Percentiles rank a stretch among this genome's conserved stretches.
Evolutionary conservation across 768 basidiomycete genomes (phyloP).

Genomic region (Amanita polypyramis): DNA sequence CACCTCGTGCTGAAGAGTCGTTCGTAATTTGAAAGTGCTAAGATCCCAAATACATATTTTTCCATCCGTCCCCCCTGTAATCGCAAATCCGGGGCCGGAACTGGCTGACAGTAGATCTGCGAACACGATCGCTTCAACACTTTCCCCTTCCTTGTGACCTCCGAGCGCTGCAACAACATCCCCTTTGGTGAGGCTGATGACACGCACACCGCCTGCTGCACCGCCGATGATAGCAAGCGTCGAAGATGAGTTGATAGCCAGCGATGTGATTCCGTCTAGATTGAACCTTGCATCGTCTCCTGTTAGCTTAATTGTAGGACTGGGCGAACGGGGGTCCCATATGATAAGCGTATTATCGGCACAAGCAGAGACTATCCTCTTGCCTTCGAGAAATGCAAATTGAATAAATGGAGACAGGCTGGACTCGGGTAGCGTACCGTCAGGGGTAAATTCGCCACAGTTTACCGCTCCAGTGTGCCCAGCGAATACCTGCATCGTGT

Average conservation of each 20-base stretch:
- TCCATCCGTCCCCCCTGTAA: conserved; percentile 89
- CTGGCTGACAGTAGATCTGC: conserved; percentile 53
- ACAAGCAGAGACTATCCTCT: conserved; percentile 82
- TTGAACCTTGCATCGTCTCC: conserved; percentile 63
- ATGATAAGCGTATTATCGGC: conserved; percentile 72
- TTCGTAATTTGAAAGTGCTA: conserved; percentile 71
- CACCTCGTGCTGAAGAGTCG: conserved; percentile 77
- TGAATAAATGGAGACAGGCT: neutral
- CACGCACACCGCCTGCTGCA: conserved; percentile 71
- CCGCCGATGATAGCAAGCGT: conserved; percentile 91
- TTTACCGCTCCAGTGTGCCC: conserved; percentile 81
- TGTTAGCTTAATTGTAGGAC: conserved; percentile 75
- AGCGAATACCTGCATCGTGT: conserved; percentile 92
- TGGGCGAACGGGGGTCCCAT: conserved; percentile 82
- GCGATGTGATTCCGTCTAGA: conserved; percentile 75
- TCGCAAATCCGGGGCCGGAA: conserved; percentile 51
- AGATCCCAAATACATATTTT: conserved; percentile 95
- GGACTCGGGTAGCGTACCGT: conserved; percentile 38
- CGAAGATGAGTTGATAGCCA: conserved; percentile 78
- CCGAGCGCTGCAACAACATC: conserved; percentile 69
- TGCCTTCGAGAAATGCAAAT: conserved; percentile 36
- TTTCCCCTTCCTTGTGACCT: conserved; percentile 81
- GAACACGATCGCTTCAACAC: conserved; percentile 80
- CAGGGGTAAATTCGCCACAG: conserved; percentile 86
- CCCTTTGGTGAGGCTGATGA: conserved; percentile 82